Conservation (phyloP, 257 asterid species). For the Coffea eugenioides region DNA sequence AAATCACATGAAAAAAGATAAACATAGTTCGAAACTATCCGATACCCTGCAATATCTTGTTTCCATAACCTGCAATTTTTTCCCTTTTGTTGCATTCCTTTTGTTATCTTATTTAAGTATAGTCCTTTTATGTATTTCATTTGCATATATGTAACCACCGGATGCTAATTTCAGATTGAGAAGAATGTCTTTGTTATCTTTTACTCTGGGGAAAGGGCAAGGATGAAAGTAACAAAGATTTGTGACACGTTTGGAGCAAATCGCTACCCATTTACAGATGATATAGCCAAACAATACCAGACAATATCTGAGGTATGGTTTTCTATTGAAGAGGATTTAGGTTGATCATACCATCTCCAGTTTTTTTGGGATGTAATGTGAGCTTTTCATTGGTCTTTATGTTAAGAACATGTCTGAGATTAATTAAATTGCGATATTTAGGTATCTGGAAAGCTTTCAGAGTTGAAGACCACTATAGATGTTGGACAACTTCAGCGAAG, state of each 20-base stretch:
- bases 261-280: conserved; percentile 58
- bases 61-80: neutral
- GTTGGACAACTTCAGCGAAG: conserved; percentile 43
- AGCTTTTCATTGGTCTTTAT: neutral
- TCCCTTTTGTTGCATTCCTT: neutral
- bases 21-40: neutral
- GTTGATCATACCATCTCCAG: neutral
- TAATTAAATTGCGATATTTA: conserved; percentile 22
- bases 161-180: conserved; percentile 43
- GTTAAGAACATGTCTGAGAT: conserved; percentile 3
- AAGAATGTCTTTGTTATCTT: conserved; percentile 58
- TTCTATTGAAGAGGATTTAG: conserved; percentile 1
- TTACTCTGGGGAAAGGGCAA: conserved; percentile 65
- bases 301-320: conserved; percentile 46
- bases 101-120: neutral
- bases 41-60: neutral
- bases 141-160: neutral
- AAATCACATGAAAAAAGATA: neutral
- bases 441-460: conserved; percentile 64
- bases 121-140: neutral
- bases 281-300: conserved; percentile 47
- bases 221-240: conserved; percentile 52
- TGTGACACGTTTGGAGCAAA: conserved; percentile 75
- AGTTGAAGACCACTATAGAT: conserved; percentile 57
- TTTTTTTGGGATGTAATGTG: neutral